Base-by-base conservation (phyloP, 2,329 filamentous ascomycete species). In the Aspergillus clavatus region DNA sequence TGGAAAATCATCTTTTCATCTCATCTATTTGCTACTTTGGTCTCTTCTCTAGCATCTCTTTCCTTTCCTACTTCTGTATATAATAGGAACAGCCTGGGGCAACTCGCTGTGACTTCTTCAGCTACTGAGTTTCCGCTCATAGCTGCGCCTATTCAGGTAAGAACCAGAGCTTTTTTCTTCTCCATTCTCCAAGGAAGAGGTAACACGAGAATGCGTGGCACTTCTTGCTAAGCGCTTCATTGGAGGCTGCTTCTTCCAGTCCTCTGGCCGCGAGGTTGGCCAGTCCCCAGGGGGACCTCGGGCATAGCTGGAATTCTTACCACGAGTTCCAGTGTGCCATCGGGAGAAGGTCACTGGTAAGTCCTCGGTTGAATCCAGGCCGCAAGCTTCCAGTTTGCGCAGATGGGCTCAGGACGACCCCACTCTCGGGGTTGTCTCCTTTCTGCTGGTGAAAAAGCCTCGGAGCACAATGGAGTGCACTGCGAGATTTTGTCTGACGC, bases 111-210 rank as follows among this genome's bases (percentile, higher is more conserved):
- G 31, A 35, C 3, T 35, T 35, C 2, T 16, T 31, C 29, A 33
- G 14, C n/a, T 8, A 24, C 11, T 35, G 31, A 21, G 31, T 10
- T 35, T 11, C 10, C 10, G 12, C 11, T 7, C 8, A 35, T 5
- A 31, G 16, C 18, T 42, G 26, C 12, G 19, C 28, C 14, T 19
- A 14, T 38, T n/a, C 14, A 43, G 27, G 19, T 36, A 43, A 42
- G 29, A 43, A 43, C 24, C 33, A 16, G 16, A 24, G 29, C 26
- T 38, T 43, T 23, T 43, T 37, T 43, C 33, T 22, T 29, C 40
- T 27, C 28, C 11, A 19, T 36, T 18, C 7, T 33, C 26, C 5
- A 24, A 11, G 12, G 18, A 27, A 23, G n/a, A 21, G 11, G 26
- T n/a, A n/a, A n/a, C n/a, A n/a, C n/a, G n/a, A n/a, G n/a, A n/a